Conservation (phyloP, 768 basidiomycete genomes). For the Tephrocybe sp. region DNA sequence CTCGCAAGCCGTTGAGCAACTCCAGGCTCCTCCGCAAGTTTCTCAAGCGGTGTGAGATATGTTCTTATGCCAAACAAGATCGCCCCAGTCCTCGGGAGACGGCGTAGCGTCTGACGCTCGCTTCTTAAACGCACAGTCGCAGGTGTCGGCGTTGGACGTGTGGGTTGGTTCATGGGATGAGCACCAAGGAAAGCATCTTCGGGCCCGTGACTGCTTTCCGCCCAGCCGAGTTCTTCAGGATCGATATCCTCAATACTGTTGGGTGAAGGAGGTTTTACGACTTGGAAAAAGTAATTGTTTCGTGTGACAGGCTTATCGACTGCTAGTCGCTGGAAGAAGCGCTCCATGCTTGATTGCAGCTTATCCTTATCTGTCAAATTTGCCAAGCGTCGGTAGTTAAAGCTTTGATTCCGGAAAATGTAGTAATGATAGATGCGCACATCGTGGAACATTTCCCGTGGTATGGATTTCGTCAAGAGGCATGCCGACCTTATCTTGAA, state of each 20-base stretch:
- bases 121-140: conserved; percentile 53
- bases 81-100: conserved; percentile 62
- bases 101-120: conserved; percentile 67
- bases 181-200: conserved; percentile 23
- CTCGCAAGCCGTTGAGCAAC: conserved; percentile 63
- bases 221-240: conserved; percentile 68
- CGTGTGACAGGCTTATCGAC: conserved; percentile 71
- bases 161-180: conserved; percentile 14
- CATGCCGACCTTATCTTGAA: conserved; percentile 75
- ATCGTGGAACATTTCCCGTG: conserved; percentile 71
- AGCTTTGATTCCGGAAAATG: not conserved
- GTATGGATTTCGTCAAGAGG: conserved; percentile 72
- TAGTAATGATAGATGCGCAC: conserved; percentile 36
- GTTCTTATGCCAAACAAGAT: conserved; percentile 72
- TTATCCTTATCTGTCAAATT: conserved; percentile 52
- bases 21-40: conserved; percentile 53
- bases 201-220: conserved; percentile 31
- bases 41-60: conserved; percentile 55
- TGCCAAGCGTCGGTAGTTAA: not conserved
- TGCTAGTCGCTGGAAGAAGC: conserved; percentile 68
- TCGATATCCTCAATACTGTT: conserved; percentile 35
- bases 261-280: conserved; percentile 19
- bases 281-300: conserved; percentile 61
- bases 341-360: conserved; percentile 61
- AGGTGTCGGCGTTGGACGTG: conserved; percentile 28